Conservation (phyloP, 768 basidiomycete species). For the Russula virescens region DNA sequence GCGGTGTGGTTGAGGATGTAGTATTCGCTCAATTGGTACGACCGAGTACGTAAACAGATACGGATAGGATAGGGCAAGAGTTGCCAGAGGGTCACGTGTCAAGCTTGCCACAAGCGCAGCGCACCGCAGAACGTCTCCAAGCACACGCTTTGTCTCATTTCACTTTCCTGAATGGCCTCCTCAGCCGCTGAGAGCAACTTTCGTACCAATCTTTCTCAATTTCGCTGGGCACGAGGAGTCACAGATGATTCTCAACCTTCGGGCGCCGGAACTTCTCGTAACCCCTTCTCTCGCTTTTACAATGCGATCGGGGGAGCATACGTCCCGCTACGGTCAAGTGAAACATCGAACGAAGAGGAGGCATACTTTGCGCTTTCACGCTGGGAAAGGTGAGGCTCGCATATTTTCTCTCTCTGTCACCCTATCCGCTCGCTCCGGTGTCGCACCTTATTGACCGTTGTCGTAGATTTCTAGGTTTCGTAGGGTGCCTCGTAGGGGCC, state of each 20-base stretch:
- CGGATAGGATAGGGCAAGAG: no score
- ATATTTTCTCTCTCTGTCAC: conserved; percentile 1
- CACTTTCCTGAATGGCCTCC: conserved; percentile 6
- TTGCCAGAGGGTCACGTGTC: neutral
- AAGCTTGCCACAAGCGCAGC: neutral
- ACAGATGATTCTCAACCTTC: conserved; percentile 62
- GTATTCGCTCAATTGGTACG: no score
- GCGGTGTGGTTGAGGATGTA: neutral
- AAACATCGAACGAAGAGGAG: conserved; percentile 89
- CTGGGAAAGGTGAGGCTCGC: conserved; percentile 77
- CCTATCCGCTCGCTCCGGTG: no score
- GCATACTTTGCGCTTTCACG: conserved; percentile 88
- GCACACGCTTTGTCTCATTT: no score
- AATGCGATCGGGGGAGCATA: conserved; percentile 80
- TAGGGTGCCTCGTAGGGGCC: conserved; percentile 83
- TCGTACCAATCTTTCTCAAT: conserved; percentile 70
- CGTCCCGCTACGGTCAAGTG: conserved; percentile 77
- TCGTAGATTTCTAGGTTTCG: conserved; percentile 79
- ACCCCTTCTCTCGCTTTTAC: conserved; percentile 85
- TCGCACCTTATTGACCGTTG: neutral
- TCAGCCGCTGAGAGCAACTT: conserved; percentile 54
- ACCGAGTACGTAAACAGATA: no score
- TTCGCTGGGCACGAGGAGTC: conserved; percentile 75
- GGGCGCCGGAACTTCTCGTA: conserved; percentile 30
- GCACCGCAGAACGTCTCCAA: no score